phyloP scores from a whole-genome alignment of 768 basidiomycete genomes.

The Termitomyces heimii region DNA sequence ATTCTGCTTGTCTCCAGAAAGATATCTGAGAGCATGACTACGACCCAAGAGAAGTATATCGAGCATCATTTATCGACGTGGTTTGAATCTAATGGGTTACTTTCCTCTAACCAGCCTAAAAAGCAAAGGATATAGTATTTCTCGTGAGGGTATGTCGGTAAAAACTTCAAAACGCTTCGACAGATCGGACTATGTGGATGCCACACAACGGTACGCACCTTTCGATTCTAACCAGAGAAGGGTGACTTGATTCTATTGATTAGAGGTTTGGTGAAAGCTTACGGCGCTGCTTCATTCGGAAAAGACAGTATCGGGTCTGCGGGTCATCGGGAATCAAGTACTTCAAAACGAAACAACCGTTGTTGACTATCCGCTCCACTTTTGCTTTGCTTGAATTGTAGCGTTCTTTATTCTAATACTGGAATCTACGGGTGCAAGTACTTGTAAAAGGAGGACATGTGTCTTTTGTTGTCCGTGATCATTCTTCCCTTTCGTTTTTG shows the following conservation, averaged over 20 bases:
- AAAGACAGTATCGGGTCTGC: constrained; percentile 12
- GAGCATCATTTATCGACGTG: background rate
- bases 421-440: background rate
- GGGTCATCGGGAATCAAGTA: background rate
- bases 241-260: background rate
- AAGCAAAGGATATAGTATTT: constrained; percentile 49
- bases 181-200: constrained; percentile 63
- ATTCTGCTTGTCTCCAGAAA: constrained; percentile 29
- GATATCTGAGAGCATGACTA: constrained; percentile 36
- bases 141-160: constrained; percentile 55
- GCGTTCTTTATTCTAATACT: no score
- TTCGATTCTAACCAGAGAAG: background rate
- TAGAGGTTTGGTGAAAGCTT: constrained; percentile 50
- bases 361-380: background rate
- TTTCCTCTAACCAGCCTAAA: constrained; percentile 27
- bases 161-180: constrained; percentile 58
- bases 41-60: constrained; percentile 51
- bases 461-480: background rate
- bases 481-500: background rate
- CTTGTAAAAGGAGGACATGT: background rate
- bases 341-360: background rate
- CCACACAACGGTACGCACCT: constrained; percentile 56
- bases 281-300: constrained; percentile 40
- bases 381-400: no score
- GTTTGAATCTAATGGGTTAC: background rate